Evolutionary conservation across 768 basidiomycete species (phyloP).

Genomic region (Pisolithus albus): DNA sequence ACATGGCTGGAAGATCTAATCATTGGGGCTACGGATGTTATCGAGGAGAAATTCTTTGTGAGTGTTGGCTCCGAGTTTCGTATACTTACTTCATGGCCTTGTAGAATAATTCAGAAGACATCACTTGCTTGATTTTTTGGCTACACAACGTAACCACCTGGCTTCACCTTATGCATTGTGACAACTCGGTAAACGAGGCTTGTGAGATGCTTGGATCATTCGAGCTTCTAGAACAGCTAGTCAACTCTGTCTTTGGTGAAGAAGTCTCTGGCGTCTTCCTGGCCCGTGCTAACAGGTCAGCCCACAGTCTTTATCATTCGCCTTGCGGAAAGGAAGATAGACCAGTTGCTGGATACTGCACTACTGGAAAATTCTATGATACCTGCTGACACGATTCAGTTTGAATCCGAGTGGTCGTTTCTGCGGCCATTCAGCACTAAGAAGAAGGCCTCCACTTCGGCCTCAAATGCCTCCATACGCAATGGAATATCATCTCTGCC

Average conservation of each 20-base stretch:
- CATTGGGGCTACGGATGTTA: slow-evolving; percentile 85
- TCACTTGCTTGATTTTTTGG: slow-evolving; percentile 89
- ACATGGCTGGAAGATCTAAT: slow-evolving; percentile 91
- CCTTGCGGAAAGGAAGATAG: slow-evolving; percentile 82
- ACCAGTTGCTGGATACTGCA: slow-evolving; percentile 74
- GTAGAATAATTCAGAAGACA: slow-evolving; percentile 77
- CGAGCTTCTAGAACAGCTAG: slow-evolving; percentile 81
- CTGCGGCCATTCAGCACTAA: slow-evolving; percentile 65
- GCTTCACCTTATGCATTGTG: slow-evolving; percentile 86
- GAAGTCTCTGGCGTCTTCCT: slow-evolving; percentile 1
- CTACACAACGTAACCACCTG: slow-evolving; percentile 86
- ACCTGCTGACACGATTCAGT: slow-evolving; percentile 75
- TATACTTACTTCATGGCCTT: slow-evolving; percentile 11
- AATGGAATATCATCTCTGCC: slow-evolving; percentile 40
- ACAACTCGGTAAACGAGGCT: slow-evolving; percentile 66
- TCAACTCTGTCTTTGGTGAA: slow-evolving; percentile 91
- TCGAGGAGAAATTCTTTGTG: slow-evolving; percentile 90
- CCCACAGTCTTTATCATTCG: slow-evolving; percentile 87
- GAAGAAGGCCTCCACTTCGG: slow-evolving; percentile 38
- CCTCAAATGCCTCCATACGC: slow-evolving; percentile 26
- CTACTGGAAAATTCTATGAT: slow-evolving; percentile 77
- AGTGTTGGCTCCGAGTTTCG: slow-evolving; percentile 28
- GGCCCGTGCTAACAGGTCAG: slow-evolving; percentile 2
- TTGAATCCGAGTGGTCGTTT: slow-evolving; percentile 96
- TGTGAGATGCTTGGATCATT: slow-evolving; percentile 84